Base-by-base conservation (phyloP, 2,329 filamentous ascomycete genomes). In the Thelonectria rubi region DNA sequence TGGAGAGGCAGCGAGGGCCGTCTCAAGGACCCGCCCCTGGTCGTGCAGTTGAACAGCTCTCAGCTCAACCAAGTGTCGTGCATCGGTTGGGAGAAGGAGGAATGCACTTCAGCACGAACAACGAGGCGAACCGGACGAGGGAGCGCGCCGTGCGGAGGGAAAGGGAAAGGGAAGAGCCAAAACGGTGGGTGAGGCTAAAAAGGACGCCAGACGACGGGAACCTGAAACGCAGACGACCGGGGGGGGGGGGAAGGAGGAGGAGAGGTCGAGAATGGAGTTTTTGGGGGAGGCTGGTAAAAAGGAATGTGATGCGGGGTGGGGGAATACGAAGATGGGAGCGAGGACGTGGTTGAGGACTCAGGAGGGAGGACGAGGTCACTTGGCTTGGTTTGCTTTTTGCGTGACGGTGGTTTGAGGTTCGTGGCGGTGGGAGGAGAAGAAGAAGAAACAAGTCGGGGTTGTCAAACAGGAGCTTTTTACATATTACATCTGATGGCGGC, bases 211-310 rank as follows among this genome's bases (percentile, higher is more conserved):
- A 24, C 43, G 34, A 58, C 53, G 58, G 62, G 51, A 62, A 65
- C 62, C 62, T 65, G 62, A 65, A 65, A 65, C 62, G 51, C 59
- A 62, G 62, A 65, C 59, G 59, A 55, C 58, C 46, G 40, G 55
- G 54, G 53, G 52, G 39, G 47, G 14, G 30, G n/a, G 14, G n/a
- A n/a, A n/a, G n/a, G n/a, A n/a, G n/a, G n/a, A n/a, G n/a, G n/a
- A 43, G 37, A 32, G 40, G 47, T 14, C 53, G 40, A 39, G 37
- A 40, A 32, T 56, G 60, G 47, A n/a, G n/a, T n/a, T n/a, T 20
- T 48, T 42, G 43, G 52, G 42, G 34, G 42, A 40, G 54, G 45
- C 34, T 49, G 54, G 46, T 48, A 48, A 21, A 42, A 37, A 48
- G 37, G 50, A 10, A 62, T 53, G 18, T 39, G 40, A 37, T 52